phyloP scores from a whole-genome alignment of 2,329 filamentous ascomycete species.

The Fusarium sp. region DNA sequence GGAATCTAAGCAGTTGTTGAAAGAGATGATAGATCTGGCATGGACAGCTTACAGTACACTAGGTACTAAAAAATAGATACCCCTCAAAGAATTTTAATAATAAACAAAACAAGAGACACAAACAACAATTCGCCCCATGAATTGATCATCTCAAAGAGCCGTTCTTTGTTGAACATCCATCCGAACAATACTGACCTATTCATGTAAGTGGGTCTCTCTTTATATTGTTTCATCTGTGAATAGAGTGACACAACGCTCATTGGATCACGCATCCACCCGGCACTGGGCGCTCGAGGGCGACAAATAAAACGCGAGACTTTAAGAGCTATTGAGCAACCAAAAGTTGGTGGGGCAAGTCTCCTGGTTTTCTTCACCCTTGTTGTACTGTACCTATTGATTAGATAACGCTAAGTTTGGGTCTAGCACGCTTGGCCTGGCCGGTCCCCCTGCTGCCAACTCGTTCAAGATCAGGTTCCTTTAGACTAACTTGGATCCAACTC shows the following conservation, averaged over 20 bases:
- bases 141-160: conserved; percentile 3
- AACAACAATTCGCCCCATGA: not conserved
- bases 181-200: not conserved
- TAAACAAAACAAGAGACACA: not conserved
- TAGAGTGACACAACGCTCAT: conserved; percentile 9
- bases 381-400: conserved; percentile 35
- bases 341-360: not conserved
- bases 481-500: conserved; percentile 11
- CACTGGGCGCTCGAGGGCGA: not conserved
- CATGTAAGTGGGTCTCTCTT: conserved; percentile 12
- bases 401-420: conserved; percentile 37
- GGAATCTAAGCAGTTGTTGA: conserved; percentile 53
- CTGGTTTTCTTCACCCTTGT: not conserved
- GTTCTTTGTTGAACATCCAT: not conserved
- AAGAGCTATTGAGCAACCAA: not conserved
- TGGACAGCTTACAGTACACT: conserved; percentile 32
- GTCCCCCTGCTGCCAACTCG: conserved; percentile 42
- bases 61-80: conserved; percentile 42
- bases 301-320: not conserved
- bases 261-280: conserved; percentile 39
- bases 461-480: conserved; percentile 40
- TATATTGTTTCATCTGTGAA: conserved; percentile 25
- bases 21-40: conserved; percentile 18
- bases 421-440: conserved; percentile 4
- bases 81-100: conserved; percentile 33